Base-by-base conservation (phyloP, 1,139 yeast genomes). In the Candida mesenterica region DNA sequence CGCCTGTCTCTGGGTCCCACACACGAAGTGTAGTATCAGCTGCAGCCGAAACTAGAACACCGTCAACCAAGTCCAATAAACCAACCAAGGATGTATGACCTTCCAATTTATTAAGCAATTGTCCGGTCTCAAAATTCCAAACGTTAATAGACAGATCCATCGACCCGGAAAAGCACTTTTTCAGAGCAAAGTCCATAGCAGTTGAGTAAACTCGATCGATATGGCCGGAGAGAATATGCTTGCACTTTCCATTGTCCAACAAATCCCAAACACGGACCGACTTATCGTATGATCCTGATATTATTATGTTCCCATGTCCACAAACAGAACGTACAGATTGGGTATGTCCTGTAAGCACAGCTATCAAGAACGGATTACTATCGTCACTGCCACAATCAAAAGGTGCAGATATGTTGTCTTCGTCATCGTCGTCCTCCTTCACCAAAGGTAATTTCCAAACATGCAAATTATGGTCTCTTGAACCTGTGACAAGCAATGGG, bases 1-100 rank as follows among this genome's bases (percentile, higher is more conserved):
- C 75, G 16, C 96, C 95, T 4, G 79, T 76, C 20, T 76, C 77
- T 1, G 97, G 94, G 54, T 92, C 84, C 98, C 98, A 92, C 2
- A 92, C 83, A 33, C 97, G 72, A 30, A 92, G 69, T 0, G 97
- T 82, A 1, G 95, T 79, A 57, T 92, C 98, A 0, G 97, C 97
- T 1, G 97, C 97, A 0, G 97, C 98, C 26, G 95, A 84, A 2
- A 92, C 96, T n/a, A 92, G 68, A 28, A 79, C 80, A 15, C 83
- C 80, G 28, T 85, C 81, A 6, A 88, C 82, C 16, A 90, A 71
- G 31, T 86, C 89, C 23, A 94, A 68, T 15, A 92, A 65, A 0
- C 98, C 98, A 15, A 92, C 98, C 15, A 92, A 65, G 10, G 94
- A 86, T 0, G 88, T 80, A 58, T 92, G 98, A 0, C 97, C 97